Conservation (phyloP, 768 basidiomycete genomes). For the Dioszegia hungarica region DNA sequence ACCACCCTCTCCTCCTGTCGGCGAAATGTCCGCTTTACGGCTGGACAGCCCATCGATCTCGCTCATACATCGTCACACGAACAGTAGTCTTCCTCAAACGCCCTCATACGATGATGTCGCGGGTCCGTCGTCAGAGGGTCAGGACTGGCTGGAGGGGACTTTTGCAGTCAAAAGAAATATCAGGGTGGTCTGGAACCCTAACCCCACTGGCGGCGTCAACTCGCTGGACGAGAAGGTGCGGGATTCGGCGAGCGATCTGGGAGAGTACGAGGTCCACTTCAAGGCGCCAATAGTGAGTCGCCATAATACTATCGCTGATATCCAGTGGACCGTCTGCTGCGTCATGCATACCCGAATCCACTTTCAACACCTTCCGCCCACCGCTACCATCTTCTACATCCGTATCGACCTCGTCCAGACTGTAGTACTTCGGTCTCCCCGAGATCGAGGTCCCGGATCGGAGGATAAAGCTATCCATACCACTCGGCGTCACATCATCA, state of each 20-base stretch:
- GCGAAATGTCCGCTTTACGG: neutral
- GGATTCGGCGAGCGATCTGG: constrained; percentile 1
- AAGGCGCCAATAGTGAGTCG: constrained; percentile 13
- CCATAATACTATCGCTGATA: neutral
- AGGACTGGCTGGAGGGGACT: constrained; percentile 13
- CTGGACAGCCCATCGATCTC: constrained; percentile 16
- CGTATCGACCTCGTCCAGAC: constrained; percentile 19
- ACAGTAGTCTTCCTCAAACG: constrained; percentile 16
- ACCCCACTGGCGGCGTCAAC: constrained; percentile 14
- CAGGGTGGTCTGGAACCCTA: constrained; percentile 10
- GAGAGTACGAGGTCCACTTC: constrained; percentile 11
- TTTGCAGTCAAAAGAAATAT: constrained; percentile 4
- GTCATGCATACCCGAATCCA: constrained; percentile 10
- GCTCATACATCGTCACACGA: constrained; percentile 18
- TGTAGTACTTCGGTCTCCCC: constrained; percentile 13
- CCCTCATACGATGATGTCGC: constrained; percentile 7
- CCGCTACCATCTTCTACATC: constrained; percentile 25
- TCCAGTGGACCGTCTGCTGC: constrained; percentile 28
- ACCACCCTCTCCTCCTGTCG: constrained; percentile 1
- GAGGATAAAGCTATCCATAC: constrained; percentile 1
- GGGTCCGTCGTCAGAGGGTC: neutral
- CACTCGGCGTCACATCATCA: neutral
- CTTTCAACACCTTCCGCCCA: constrained; percentile 13
- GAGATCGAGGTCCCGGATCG: constrained; percentile 7
- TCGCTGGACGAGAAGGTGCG: constrained; percentile 14